Base-by-base conservation (phyloP, 257 asterid genomes). In the Petunia axillaris region DNA sequence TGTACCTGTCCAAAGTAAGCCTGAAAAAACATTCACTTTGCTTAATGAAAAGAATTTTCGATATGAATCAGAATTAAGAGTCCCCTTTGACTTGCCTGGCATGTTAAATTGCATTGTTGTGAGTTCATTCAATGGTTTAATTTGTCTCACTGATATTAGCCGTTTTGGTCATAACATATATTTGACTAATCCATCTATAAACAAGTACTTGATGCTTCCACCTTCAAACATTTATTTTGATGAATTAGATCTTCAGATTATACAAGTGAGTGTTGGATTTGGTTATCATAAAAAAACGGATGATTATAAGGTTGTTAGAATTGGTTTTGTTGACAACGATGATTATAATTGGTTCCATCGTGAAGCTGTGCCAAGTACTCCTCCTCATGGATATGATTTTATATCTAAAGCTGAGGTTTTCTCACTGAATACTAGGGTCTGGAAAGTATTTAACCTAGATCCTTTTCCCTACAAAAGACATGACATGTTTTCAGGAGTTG, bases 91-190 rank as follows among this genome's bases (percentile, higher is more conserved):
- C 4, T 52, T 46, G 2, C 36, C 35, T 1, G 44, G 11, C 1
- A 43, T 38, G 25, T 67, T 67, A 38, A 5, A n/a, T 11, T 64
- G 55, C 16, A 1, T 36, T n/a, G 9, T 75, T 10, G 48, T 80
- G 1, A 62, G 79, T 74, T 79, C 83, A 6, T 64, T n/a, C 36
- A 83, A 83, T 38, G 84, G 86, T 16, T 39, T 83, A 37, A 55
- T 80, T 46, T 76, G 83, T 14, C 16, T 83, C 43, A 39, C 76
- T 4, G 83, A 54, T 13, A 8, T 13, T 1, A 7, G 6, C 25
- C 14, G 8, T 7, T 60, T 25, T 71, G 68, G 75, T 5, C 35
- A 14, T 35, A 63, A 11, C 52, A 43, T 81, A n/a, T 78, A 55
- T 14, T 6, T 84, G 54, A 71, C 64, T 9, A 81, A 84, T n/a